These are phyloP conservation scores for Microdochium nivale DNA, from an alignment of 2,329 filamentous ascomycete species.

Conservation along the genomic window DNA sequence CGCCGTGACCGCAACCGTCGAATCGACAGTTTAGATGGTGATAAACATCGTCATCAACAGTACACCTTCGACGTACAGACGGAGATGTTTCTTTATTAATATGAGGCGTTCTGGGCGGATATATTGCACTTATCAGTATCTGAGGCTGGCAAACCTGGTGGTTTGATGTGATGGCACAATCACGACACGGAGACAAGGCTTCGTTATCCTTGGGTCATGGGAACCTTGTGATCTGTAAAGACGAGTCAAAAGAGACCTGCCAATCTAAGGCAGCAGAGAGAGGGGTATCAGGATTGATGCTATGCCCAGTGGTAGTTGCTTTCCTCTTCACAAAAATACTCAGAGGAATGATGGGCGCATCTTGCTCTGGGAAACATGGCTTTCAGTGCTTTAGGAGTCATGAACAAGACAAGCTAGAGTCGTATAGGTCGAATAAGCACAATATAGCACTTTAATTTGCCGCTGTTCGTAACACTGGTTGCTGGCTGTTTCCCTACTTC, in stretches of 20 bases:
- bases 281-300: neutral
- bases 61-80: neutral
- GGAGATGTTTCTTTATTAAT: neutral
- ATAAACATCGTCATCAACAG: neutral
- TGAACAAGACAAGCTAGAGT: too few species aligned
- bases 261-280: neutral
- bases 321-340: neutral
- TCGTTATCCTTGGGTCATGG: neutral
- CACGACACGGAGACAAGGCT: neutral
- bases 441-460: too few species aligned
- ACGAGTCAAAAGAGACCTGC: neutral
- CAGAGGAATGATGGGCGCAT: too few species aligned
- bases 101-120: neutral
- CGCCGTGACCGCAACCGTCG: constrained; percentile 11
- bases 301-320: neutral
- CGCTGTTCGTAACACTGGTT: too few species aligned
- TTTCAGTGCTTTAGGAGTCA: too few species aligned
- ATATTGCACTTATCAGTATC: neutral
- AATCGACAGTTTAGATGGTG: constrained; percentile 12
- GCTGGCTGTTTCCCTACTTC: too few species aligned
- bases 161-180: neutral
- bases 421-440: too few species aligned
- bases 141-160: neutral
- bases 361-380: neutral
- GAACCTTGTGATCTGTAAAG: neutral